Evolutionary conservation across 208 protist species (phyloP), one percentile per base, ranked within the genome.

Genomic region (Kentomonas sorsogonicus): DNA sequence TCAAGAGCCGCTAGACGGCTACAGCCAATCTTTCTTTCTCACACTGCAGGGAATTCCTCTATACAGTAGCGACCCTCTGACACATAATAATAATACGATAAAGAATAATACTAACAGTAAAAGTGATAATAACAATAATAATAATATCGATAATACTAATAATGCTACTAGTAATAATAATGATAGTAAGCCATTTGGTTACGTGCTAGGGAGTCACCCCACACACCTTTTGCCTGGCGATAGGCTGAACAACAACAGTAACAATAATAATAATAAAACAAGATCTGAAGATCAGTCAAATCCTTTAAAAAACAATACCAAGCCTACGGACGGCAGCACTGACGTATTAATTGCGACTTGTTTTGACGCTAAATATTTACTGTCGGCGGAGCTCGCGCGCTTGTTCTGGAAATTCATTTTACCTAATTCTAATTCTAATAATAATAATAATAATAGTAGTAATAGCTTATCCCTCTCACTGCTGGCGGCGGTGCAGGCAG

Each of bases 31-130:
- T n/a, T n/a, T n/a, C n/a, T n/a, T n/a, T n/a, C n/a, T n/a, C n/a
- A n/a, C n/a, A n/a, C n/a, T n/a, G n/a, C n/a, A n/a, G n/a, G n/a
- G n/a, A n/a, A n/a, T n/a, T n/a, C n/a, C n/a, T n/a, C n/a, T n/a
- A n/a, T n/a, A 60, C 41, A 36, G 77, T 20, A 25, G 15, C 10
- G 66, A 69, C 23, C 53, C 60, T 9, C 6, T 5, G 9, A 46
- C 6, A 6, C 6, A 16, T 18, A 46, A n/a, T 6, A 46, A 46
- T 16, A 46, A 16, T 18, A 46, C 5, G 41, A 18, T 5, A 11
- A 38, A 11, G 33, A 38, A 38, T 15, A 38, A 11, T 5, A 53
- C 48, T 13, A 63, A 69, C 36, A 47, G 65, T 46, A n/a, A n/a
- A n/a, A 38, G 33, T 11, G 33, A 5, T 38, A 15, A 15, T 15